Base-by-base conservation (phyloP, 768 basidiomycete species). In the Dioszegia hungarica region DNA sequence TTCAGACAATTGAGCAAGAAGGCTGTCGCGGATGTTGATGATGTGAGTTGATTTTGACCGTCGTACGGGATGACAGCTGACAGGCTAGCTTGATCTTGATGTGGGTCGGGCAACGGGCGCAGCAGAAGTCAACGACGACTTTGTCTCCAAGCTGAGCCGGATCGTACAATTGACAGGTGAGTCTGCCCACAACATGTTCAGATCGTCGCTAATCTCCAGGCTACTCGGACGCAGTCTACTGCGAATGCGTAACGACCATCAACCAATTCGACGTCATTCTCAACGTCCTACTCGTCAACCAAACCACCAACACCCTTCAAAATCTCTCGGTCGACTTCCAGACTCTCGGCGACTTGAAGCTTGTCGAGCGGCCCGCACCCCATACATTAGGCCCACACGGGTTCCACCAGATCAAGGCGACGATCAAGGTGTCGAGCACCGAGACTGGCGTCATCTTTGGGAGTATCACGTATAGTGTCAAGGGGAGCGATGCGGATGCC, bases 371-470 rank as follows among this genome's bases (percentile, higher is more conserved):
- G n/a, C 93, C 95, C 1, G 81, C 89, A 1, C 86, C 91, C 6
- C 89, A 93, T 69, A 97, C 93, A 0, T 83, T 98, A 37, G 94
- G 85, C 1, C 95, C 94, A 0, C 90, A 98, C 68, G 88, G 89
- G 19, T 99, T 98, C 87, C 94, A 95, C 78, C 91, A 87, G 73
- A 91, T 98, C 79, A 97, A 97, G 75, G 91, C 93, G 17, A 97
- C 95, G 1, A 93, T 99, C 79, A 98, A 99, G 80, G 88, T 81
- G 1, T 93, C 94, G 0, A 95, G 91, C 20, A 98, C 95, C 0
- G 95, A 99, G 77, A 98, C 95, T 1, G 95, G 93, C 39, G 93
- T 97, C 60, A 94, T 97, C 63, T 98, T 98, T 62, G 95, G 95
- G 17, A 93, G 90, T 72, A 97, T 97, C 59, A 84, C 94, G 11